A percentile compares a stretch with the other conserved stretches of the same genome.
These are phyloP conservation scores for Monosporozyma servazzii DNA, from an alignment of 805 yeast species.

Conservation along the genomic window DNA sequence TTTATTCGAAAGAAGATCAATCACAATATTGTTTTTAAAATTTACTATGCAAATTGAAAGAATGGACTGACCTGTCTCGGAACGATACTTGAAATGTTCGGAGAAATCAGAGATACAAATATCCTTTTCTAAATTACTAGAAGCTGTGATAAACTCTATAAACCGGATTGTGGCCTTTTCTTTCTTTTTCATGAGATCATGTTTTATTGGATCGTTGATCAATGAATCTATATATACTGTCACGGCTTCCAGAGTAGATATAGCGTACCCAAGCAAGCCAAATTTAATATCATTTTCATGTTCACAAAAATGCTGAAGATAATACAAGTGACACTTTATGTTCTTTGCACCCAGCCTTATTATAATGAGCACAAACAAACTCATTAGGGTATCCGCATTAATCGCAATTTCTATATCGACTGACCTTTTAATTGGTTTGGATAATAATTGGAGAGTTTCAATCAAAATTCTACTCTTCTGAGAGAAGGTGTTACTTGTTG, in stretches of 20 bases:
- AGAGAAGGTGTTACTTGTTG: slow-evolving; percentile 38
- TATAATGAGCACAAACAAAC: slow-evolving; percentile 63
- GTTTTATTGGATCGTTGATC: neutral
- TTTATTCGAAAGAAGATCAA: slow-evolving; percentile 33
- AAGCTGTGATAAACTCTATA: slow-evolving; percentile 20
- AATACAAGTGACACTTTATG: slow-evolving; percentile 54
- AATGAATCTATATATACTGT: slow-evolving; percentile 36
- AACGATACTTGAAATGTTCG: slow-evolving; percentile 32
- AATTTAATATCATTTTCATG: slow-evolving; percentile 34
- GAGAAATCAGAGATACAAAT: slow-evolving; percentile 5
- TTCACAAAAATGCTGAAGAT: slow-evolving; percentile 47
- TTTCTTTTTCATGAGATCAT: neutral
- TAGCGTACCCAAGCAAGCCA: slow-evolving; percentile 66
- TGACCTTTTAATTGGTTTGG: slow-evolving; percentile 19
- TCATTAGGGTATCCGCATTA: slow-evolving; percentile 76
- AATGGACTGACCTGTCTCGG: slow-evolving; percentile 61
- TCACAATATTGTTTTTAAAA: slow-evolving; percentile 38
- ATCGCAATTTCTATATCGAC: slow-evolving; percentile 23
- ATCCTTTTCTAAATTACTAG: slow-evolving; percentile 25
- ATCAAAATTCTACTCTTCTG: slow-evolving; percentile 42
- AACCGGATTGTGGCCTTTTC: slow-evolving; percentile 16
- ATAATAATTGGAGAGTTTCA: slow-evolving; percentile 43
- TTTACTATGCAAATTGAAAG: slow-evolving; percentile 52
- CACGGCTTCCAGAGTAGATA: slow-evolving; percentile 81
- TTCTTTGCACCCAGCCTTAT: slow-evolving; percentile 50